Conservation (phyloP, 208 protist genomes). For the Leishmania guyanensis region DNA sequence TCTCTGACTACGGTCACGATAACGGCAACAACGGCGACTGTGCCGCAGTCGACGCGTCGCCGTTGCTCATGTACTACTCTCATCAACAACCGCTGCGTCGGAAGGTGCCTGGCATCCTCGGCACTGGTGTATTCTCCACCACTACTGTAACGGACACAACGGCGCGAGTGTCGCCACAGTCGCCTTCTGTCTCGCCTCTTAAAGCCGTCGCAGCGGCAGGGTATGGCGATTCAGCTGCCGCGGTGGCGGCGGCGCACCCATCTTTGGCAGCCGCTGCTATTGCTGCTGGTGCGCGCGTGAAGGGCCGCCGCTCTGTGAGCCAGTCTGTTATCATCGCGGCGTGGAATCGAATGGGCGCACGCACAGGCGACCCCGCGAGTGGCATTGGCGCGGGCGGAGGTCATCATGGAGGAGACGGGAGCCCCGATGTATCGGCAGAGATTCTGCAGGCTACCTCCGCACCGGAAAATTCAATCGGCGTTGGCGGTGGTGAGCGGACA, state of each 20-base stretch:
- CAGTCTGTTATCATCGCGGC: constrained; percentile 31
- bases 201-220: neutral
- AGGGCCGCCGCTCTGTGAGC: constrained; percentile 9
- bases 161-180: constrained; percentile 17
- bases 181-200: neutral
- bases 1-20: neutral
- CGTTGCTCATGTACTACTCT: neutral
- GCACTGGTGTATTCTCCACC: neutral
- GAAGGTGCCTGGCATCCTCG: neutral
- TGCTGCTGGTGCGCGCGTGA: neutral
- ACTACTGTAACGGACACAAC: constrained; percentile 33
- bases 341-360: constrained; percentile 29
- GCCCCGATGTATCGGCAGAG: neutral
- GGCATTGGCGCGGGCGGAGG: neutral
- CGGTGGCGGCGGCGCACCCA: neutral
- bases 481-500: neutral
- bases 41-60: neutral
- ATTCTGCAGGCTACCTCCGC: neutral
- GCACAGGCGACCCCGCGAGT: neutral
- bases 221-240: neutral
- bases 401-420: neutral
- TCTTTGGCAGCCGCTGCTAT: neutral
- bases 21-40: neutral
- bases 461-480: neutral
- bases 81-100: neutral